Evolutionary conservation across 2,329 filamentous ascomycete genomes (phyloP).

Genomic region (Fusarium citri): DNA sequence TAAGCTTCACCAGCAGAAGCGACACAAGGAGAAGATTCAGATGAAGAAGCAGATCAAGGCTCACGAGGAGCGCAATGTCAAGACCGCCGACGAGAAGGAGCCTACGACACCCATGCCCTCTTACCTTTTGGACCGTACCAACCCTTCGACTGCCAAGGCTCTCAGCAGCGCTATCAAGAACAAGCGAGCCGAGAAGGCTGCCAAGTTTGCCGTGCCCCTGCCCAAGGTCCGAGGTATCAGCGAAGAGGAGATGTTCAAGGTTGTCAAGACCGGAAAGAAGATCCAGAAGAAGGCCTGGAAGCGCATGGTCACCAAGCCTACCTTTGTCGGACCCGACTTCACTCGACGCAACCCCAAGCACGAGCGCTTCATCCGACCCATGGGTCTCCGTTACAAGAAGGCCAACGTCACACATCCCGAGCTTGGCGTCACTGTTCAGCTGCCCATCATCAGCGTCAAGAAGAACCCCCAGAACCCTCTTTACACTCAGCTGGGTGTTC

Average conservation of each 20-base stretch:
- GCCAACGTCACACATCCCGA: constrained; percentile 76
- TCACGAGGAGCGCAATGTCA: constrained; percentile 96
- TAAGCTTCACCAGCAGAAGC: constrained; percentile 93
- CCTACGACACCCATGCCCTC: constrained; percentile 85
- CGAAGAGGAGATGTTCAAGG: constrained; percentile 98
- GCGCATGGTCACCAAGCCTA: constrained; percentile 70
- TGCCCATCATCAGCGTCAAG: constrained; percentile 78
- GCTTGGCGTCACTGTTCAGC: constrained; percentile 86
- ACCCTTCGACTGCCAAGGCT: constrained; percentile 72
- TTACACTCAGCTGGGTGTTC: constrained; percentile 91
- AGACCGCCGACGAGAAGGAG: constrained; percentile 84
- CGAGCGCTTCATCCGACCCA: constrained; percentile 66
- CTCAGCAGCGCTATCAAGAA: constrained; percentile 92
- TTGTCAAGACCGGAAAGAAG: constrained; percentile 96
- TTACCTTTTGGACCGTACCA: constrained; percentile 89
- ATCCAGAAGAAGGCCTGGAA: constrained; percentile 86
- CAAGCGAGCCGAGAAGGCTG: constrained; percentile 92
- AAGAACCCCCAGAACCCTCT: constrained; percentile 83
- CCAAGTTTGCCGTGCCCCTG: constrained; percentile 90
- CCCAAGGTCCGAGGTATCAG: constrained; percentile 92
- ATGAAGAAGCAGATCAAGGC: constrained; percentile 95
- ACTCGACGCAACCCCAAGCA: constrained; percentile 87
- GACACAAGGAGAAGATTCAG: constrained; percentile 97
- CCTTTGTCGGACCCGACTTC: constrained; percentile 90
- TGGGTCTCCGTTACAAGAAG: constrained; percentile 65